Evolutionary conservation across 345 rosid genomes (phyloP), one percentile per base, ranked within the genome.

Genomic region (Ceriops zippeliana): DNA sequence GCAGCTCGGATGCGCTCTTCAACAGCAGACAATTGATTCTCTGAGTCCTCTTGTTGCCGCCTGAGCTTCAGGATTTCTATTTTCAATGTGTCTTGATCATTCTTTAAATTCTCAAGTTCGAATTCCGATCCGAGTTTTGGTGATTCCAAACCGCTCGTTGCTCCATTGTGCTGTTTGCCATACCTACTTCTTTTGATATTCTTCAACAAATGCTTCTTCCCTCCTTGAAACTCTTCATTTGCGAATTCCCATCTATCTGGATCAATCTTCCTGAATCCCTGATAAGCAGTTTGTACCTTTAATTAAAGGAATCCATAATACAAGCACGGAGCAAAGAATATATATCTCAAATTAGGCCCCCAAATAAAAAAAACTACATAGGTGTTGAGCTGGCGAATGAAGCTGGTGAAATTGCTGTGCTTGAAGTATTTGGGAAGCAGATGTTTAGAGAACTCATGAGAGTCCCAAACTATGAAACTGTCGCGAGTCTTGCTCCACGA

Each of bases 241-340:
- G 86, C 86, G 28, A 86, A 89, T 63, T 89, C 90, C 90, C 93
- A 86, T 73, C 83, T 71, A 46, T 89, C 89, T 1, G 83, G 72
- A 65, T 82, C 81, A 53, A 89, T 76, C 89, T 89, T 89, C 70
- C 83, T 79, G 62, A 89, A 89, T 0, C 90, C 90, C 93, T 89
- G 73, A 46, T 53, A 56, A 24, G 70, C 58, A 38, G 34, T 69
- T 56, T 57, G 7, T 52, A 52, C 63, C 53, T 19, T 28, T 61
- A 32, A n/a, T 8, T 38, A 38, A 38, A 1, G 13, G 10, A 38
- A 38, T 38, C 46, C 46, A 38, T 2, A 38, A 38, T 38, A 10
- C 46, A 7, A 34, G 37, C 37, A 34, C 37, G 37, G 2, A 34
- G 1, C 37, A 1, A 34, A 7, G 9, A 34, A 32, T 0, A 32